Base-by-base conservation (phyloP, 495 filamentous ascomycete genomes). In the Penicillium malachiteum region DNA sequence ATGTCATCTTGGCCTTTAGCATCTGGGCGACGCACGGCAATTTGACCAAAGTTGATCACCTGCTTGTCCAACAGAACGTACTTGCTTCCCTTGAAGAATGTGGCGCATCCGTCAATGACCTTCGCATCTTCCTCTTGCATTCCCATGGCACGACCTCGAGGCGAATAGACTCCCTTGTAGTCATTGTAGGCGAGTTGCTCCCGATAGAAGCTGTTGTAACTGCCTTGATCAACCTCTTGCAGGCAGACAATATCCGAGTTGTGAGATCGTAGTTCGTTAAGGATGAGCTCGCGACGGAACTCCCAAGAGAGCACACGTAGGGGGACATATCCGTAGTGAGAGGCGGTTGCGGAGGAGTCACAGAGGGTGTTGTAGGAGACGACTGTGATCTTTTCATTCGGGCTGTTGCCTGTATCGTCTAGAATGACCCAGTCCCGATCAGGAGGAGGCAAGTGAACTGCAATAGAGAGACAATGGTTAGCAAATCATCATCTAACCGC, bases 1-100 rank as follows among this genome's bases (percentile, higher is more conserved):
- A 97, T 91, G 62, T 98, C 95, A 63, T 93, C 89, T 49, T 92
- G 88, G 34, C 89, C 87, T 72, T 97, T 97, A 81, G 95, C 94
- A 69, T 97, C 94, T 5, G 91, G 88, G 48, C 95, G 81, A 54
- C 93, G 90, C 70, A 97, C 94, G 54, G 94, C 93, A 14, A 85
- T 87, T 55, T 90, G 87, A n/a, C 87, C 85, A 69, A 96, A 96
- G 70, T 96, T 91, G 64, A 98, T 84, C 43, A 96, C 66, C 52
- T 96, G 87, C 75, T 96, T 97, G 74, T 97, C 92, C 31, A 97
- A 83, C 43, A 95, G 73, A 59, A 95, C 89, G 72, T 89, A 97
- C 77, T 96, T 96, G 73, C 81, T 88, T 56, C 78, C 82, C 73
- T 96, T 98, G 81, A 89, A 97, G 71, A 98, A 97, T 32, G 90